phyloP scores from a whole-genome alignment of 805 yeast species.

The Candida sanyiensis region DNA sequence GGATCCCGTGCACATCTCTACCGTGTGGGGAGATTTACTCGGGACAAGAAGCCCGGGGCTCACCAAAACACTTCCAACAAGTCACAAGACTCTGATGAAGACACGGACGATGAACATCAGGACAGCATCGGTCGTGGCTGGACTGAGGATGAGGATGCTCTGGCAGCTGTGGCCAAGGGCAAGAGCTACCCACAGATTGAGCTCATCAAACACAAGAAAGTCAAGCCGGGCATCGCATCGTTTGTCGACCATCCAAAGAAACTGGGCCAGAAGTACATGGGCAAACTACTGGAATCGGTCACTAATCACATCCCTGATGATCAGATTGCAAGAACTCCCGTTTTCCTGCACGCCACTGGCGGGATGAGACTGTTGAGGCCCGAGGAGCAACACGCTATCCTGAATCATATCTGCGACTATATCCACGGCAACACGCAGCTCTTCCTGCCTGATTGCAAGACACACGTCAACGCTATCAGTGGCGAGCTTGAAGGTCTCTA shows the following conservation, averaged over 20 bases:
- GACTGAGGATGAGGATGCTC: constrained; percentile 2
- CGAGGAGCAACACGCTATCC: constrained; percentile 40
- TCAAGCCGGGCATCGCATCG: constrained; percentile 54
- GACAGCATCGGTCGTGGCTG: constrained; percentile 9
- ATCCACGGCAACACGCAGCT: constrained; percentile 42
- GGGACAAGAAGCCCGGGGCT: constrained; percentile 13
- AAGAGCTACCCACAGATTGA: constrained; percentile 16
- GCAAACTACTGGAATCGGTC: constrained; percentile 42
- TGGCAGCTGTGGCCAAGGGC: background rate
- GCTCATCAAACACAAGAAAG: constrained; percentile 17
- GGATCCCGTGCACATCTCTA: constrained; percentile 60
- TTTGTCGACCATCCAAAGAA: constrained; percentile 43
- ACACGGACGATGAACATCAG: constrained; percentile 1
- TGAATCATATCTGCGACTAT: constrained; percentile 45
- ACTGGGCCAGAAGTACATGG: constrained; percentile 47
- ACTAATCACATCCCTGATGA: constrained; percentile 50
- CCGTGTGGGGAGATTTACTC: constrained; percentile 21
- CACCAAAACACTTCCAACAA: no score
- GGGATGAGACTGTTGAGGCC: constrained; percentile 58
- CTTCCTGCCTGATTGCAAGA: constrained; percentile 53
- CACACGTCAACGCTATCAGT: constrained; percentile 54
- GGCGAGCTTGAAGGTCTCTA: constrained; percentile 65
- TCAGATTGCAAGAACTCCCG: constrained; percentile 58
- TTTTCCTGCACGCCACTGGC: constrained; percentile 65
- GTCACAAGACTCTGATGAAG: background rate